Evolutionary conservation across 2,329 filamentous ascomycete genomes (phyloP).

Genomic region (Graphilbum sp.): DNA sequence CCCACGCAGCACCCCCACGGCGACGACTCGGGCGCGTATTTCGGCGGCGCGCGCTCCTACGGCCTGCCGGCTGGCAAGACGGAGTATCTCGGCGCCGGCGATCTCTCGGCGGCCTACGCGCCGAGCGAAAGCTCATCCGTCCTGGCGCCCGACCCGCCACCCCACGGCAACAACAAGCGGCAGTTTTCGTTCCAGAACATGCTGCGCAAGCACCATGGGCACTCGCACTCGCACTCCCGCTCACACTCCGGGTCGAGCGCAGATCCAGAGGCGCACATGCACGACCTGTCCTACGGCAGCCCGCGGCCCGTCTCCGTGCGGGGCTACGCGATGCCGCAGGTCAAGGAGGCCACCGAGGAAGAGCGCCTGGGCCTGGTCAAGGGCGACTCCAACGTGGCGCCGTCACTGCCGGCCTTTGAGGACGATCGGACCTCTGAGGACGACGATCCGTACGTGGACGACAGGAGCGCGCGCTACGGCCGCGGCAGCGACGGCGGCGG

Average conservation of each 20-base stretch:
- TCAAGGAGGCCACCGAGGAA: constrained; percentile 56
- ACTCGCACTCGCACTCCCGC: too few relatives aligned
- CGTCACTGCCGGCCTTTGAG: constrained; percentile 18
- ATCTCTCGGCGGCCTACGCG: constrained; percentile 14
- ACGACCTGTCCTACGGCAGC: constrained; percentile 9
- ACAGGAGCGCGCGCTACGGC: constrained; percentile 20
- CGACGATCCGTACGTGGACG: constrained; percentile 12
- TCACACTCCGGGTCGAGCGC: constrained; percentile 6
- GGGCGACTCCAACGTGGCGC: constrained; percentile 34
- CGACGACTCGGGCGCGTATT: constrained; percentile 20
- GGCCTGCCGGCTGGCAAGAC: constrained; percentile 25
- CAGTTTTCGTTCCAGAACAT: constrained; percentile 91
- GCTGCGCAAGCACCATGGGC: constrained; percentile 41
- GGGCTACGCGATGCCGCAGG: constrained; percentile 24
- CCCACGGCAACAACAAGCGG: constrained; percentile 39
- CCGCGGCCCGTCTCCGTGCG: constrained; percentile 10
- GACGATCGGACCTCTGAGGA: constrained; percentile 6
- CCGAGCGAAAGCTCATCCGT: constrained; percentile 23
- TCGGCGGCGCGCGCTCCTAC: constrained; percentile 27
- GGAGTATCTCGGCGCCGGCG: constrained; percentile 27
- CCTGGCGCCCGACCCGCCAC: constrained; percentile 41
- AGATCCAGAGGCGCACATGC: constrained; percentile 6
- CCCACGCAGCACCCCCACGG: constrained; percentile 23
- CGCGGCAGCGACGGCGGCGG: constrained; percentile 22
- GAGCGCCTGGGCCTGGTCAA: constrained; percentile 71